Evolutionary conservation across 495 filamentous ascomycete species (phyloP).

Genomic region (Ramalina intermedia): DNA sequence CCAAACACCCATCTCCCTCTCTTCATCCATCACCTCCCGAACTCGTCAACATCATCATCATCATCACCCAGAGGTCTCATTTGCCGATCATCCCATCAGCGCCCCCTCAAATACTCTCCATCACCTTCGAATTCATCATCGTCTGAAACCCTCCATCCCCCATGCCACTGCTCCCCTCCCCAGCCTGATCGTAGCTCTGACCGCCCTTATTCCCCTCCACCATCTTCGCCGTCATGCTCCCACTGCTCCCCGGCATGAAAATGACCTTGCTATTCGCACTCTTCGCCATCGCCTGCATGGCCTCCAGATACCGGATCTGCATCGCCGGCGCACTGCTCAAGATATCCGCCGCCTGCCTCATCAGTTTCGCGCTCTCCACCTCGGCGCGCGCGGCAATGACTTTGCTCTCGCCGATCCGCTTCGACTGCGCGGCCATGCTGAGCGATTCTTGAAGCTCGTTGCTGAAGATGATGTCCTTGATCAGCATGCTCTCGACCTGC

Average conservation of each 20-base stretch:
- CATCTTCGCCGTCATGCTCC: conserved; percentile 35
- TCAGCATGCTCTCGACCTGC: conserved; percentile 92
- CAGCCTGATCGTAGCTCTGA: conserved; percentile 34
- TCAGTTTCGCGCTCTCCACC: conserved; percentile 92
- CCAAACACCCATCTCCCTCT: too few species aligned
- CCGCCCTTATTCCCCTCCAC: conserved; percentile 36
- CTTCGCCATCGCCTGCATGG: conserved; percentile 99
- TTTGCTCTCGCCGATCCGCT: conserved; percentile 96
- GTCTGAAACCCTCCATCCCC: conserved; percentile 56
- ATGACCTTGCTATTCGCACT: conserved; percentile 91
- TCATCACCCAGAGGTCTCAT: neutral
- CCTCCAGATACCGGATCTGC: conserved; percentile 97
- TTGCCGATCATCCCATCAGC: neutral
- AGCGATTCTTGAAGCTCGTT: conserved; percentile 93
- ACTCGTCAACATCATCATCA: neutral
- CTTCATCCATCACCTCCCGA: neutral
- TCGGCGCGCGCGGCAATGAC: conserved; percentile 94
- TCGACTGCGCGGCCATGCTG: conserved; percentile 98
- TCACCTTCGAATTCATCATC: conserved; percentile 69
- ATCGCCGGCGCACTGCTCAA: conserved; percentile 85
- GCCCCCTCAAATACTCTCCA: conserved; percentile 61
- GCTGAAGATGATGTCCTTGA: conserved; percentile 99
- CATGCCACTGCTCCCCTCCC: conserved; percentile 16
- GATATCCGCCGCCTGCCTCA: conserved; percentile 96
- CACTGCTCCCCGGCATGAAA: conserved; percentile 51